Evolutionary conservation across 768 basidiomycete genomes (phyloP), one percentile per base, ranked within the genome.

Genomic region (Trametes villosa): DNA sequence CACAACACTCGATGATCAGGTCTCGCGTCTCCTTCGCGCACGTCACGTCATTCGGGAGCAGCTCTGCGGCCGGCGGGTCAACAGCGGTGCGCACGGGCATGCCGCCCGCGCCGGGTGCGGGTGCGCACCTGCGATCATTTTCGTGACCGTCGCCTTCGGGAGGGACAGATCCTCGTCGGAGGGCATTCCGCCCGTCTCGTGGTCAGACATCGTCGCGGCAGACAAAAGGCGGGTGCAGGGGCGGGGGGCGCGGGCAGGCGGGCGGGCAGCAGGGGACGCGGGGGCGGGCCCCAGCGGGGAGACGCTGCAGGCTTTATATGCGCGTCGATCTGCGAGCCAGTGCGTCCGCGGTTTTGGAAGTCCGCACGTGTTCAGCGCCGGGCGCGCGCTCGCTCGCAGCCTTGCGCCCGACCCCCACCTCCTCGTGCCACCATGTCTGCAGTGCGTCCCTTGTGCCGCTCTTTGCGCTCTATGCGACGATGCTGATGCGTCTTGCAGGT

Each of bases 11-110:
- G 74, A 96, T 95, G 41, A 99, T 89, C 64, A 98, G 76, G 80
- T 98, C 97, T 68, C 94, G 89, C 63, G 96, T 96, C 69, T 98
- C 97, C 76, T 98, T 98, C 26, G 95, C 86, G 70, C 94, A 98
- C 30, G 86, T 80, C 13, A 96, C 82, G 69, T 97, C 96, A 65
- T 76, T 84, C 24, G 96, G 94, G 17, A 98, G 83, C 64, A 98
- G 77, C 69, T 99, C 97, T 98, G 72, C 33, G 31, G 47, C 18
- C 11, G 38, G 9, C 6, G 53, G 33, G 33, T 60, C 41, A 62
- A 61, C 40, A 38, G 53, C 55, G 31, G 56, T 53, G 57, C 26
- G 29, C 55, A 44, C 27, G 54, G 20, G 59, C 24, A 59, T 42
- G 20, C 38, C 15, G 46, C 38, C n/a, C 33, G 54, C 36, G 50